Evolutionary conservation across 805 yeast species (phyloP), one percentile per base, ranked within the genome.

Genomic region (Lipomyces yamadae): DNA sequence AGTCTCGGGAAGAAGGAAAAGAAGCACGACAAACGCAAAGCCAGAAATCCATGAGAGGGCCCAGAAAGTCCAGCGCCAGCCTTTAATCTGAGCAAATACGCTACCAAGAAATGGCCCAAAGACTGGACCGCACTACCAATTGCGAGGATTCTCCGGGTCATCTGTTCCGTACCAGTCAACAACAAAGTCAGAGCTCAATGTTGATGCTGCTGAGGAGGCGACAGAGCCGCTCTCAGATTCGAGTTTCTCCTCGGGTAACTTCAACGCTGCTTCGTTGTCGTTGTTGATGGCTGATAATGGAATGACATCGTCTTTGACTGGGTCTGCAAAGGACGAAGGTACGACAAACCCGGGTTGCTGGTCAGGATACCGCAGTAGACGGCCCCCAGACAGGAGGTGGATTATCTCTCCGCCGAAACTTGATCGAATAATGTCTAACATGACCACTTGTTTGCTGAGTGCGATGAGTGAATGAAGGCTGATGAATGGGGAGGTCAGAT

Each of bases 101-200:
- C 86, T 82, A 39, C 89, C 89, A 37, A 86, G 69, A 11, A 86
- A 70, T 0, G 90, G 89, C 13, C 87, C 88, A 18, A 83, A 57
- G 5, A 82, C 78, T 1, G 88, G 88, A 8, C 88, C 89, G 11
- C 18, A 13, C 10, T 86, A 79, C 91, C 91, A 87, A 72, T 85
- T 85, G 24, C 76, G 72, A 0, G 91, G 91, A 69, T 84, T 64
- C 24, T 68, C 73, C 13, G 52, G 52, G 13, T 45, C 52, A 18
- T 58, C 60, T 10, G 71, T 67, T 10, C 73, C 72, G 52, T 45
- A 45, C 52, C 52, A 45, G 29, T 45, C 52, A n/a, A 45, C 52
- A 45, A 45, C 11, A 10, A 10, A 45, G 6, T 7, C 13, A 10
- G 29, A 6, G 24, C n/a, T n/a, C 18, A n/a, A 15, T 10, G 52